Percentiles rank a stretch among this genome's conserved stretches.
These are phyloP conservation scores for Leccinum pachyderme DNA, from an alignment of 1,284 basidiomycete genomes.

Conservation along the genomic window DNA sequence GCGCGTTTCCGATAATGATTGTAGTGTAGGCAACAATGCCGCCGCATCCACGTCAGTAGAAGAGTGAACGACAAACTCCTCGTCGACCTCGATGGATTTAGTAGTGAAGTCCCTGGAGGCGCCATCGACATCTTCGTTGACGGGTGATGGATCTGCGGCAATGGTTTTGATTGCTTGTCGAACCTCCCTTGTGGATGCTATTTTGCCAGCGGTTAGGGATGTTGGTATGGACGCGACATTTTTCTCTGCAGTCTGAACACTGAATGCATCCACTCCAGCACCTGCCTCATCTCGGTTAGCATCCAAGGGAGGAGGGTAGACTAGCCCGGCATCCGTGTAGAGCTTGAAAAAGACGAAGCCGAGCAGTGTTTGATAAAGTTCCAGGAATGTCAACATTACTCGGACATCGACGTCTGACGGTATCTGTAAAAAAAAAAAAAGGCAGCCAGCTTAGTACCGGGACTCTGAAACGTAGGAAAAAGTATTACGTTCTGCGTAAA, in stretches of 20 bases:
- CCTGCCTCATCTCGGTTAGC: conserved; percentile 81
- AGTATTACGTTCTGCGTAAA: conserved; percentile 89
- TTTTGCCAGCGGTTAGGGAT: conserved; percentile 52
- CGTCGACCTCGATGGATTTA: conserved; percentile 49
- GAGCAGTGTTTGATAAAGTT: conserved; percentile 95
- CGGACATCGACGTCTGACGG: conserved; percentile 96
- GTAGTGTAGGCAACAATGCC: conserved; percentile 73
- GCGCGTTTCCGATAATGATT: conserved; percentile 63
- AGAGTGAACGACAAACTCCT: conserved; percentile 68
- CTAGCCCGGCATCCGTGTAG: conserved; percentile 90
- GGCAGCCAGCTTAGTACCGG: conserved; percentile 8
- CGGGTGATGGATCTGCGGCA: conserved; percentile 32
- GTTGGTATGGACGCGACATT: conserved; percentile 36
- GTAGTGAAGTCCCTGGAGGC: conserved; percentile 31
- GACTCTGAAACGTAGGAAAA: not conserved
- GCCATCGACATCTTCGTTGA: conserved; percentile 42
- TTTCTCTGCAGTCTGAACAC: conserved; percentile 57
- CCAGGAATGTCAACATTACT: conserved; percentile 98
- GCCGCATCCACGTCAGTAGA: conserved; percentile 58
- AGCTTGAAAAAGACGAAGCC: conserved; percentile 98
- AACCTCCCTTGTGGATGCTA: conserved; percentile 66
- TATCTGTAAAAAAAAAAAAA: conserved; percentile 51
- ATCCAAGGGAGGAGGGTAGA: conserved; percentile 95
- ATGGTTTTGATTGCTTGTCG: conserved; percentile 73
- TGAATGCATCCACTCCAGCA: conserved; percentile 90